Conservation (phyloP, 202 grass and related monocot species). For the Elaeis oleifera region DNA sequence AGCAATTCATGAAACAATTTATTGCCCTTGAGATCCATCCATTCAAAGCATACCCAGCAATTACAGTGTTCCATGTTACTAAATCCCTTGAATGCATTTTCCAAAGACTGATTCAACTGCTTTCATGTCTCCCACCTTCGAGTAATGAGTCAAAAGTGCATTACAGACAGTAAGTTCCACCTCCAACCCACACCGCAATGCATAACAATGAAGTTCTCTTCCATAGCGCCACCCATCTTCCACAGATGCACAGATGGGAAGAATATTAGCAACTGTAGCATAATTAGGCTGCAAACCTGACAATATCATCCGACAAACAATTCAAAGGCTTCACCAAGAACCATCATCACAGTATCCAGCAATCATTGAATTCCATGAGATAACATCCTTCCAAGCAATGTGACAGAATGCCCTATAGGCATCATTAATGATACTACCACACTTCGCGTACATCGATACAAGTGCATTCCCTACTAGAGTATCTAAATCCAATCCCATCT, state of each 20-base stretch:
- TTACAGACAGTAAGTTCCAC: conserved; percentile 47
- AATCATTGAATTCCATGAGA: conserved; percentile 70
- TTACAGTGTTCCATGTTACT: conserved; percentile 51
- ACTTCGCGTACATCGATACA: conserved; percentile 57
- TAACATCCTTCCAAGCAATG: conserved; percentile 37
- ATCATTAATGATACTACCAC: conserved; percentile 27
- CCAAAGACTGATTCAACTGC: conserved; percentile 38
- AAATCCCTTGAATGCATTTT: conserved; percentile 35
- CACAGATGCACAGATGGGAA: conserved; percentile 36
- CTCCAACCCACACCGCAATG: conserved; percentile 35
- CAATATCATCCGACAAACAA: conserved; percentile 33
- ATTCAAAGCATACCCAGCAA: conserved; percentile 48
- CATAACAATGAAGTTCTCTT: conserved; percentile 46
- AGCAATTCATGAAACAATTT: conserved; percentile 39
- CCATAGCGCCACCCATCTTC: conserved; percentile 32
- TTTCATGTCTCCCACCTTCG: conserved; percentile 37
- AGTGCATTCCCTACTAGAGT: conserved; percentile 52
- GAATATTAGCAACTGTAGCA: conserved; percentile 46
- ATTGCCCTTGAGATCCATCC: conserved; percentile 29
- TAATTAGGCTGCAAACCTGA: conserved; percentile 32
- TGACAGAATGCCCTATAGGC: conserved; percentile 28
- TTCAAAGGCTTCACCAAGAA: conserved; percentile 26
- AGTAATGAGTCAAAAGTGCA: conserved; percentile 55
- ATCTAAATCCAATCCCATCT: conserved; percentile 43
- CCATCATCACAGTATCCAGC: conserved; percentile 35